A percentile compares a stretch with the other conserved stretches of the same genome.
These are phyloP conservation scores for Camillea tinctor DNA, from an alignment of 2,329 filamentous ascomycete genomes.

Conservation along the genomic window DNA sequence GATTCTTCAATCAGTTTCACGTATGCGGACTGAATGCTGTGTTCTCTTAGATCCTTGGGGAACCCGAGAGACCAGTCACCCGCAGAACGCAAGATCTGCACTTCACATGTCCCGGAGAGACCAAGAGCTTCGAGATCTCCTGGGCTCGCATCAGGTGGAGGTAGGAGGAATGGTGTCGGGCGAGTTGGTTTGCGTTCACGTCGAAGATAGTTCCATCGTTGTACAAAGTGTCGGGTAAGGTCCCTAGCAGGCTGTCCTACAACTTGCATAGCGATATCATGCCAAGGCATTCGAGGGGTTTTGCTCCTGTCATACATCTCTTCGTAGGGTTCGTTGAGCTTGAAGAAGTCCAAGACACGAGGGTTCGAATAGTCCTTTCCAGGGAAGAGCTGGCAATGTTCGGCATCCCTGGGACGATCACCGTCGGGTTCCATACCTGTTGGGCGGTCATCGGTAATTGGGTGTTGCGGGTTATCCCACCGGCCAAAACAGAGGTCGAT, in stretches of 20 bases:
- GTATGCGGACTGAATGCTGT: constrained; percentile 95
- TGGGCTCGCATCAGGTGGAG: constrained; percentile 85
- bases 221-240: constrained; percentile 92
- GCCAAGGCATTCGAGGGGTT: constrained; percentile 95
- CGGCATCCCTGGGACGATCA: constrained; percentile 77
- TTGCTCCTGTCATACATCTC: constrained; percentile 96
- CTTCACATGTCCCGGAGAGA: constrained; percentile 89
- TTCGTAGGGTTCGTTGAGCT: constrained; percentile 89
- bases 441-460: constrained; percentile 85
- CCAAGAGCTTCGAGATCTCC: constrained; percentile 85
- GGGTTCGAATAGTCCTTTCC: constrained; percentile 99
- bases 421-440: constrained; percentile 83
- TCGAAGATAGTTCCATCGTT: constrained; percentile 96
- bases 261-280: constrained; percentile 96
- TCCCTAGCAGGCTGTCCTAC: constrained; percentile 94
- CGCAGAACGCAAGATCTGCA: constrained; percentile 91
- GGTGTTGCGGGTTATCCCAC: constrained; percentile 95
- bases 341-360: constrained; percentile 91
- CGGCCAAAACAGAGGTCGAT: constrained; percentile 96
- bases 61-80: constrained; percentile 90
- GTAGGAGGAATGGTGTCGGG: constrained; percentile 88
- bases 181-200: constrained; percentile 90
- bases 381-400: constrained; percentile 94
- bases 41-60: constrained; percentile 68
- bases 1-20: constrained; percentile 92